Evolutionary conservation across 345 rosid genomes (phyloP), one percentile per base, ranked within the genome.

Genomic region (Ceriops zippeliana): DNA sequence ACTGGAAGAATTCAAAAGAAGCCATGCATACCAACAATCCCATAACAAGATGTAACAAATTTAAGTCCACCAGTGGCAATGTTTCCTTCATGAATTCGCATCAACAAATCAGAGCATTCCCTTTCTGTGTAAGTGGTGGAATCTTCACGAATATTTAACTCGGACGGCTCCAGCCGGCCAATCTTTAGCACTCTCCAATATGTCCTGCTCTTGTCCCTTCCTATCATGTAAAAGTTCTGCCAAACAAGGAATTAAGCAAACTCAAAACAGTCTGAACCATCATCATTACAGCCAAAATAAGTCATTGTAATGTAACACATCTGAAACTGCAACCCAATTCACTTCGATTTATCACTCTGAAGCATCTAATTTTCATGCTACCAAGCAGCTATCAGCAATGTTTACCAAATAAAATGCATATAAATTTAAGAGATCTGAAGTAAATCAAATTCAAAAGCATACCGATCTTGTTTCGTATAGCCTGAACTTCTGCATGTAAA

Each of bases 31-130:
- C 99, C 99, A 74, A 92, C 80, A 66, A 96, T 89, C 70, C 99
- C 99, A 75, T 90, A 96, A 77, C 97, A 96, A 68, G 84, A 77
- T 17, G 98, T 84, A 20, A 96, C 89, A 61, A 92, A 87, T 76
- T 85, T 89, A 17, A 96, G 84, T 47, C 99, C 99, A 30, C 99
- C 99, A 0, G 98, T 96, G 5, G 92, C 76, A 68, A 70, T 84
- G 83, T 96, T 96, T 61, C 99, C 99, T 81, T 92, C 98, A 17
- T 91, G 87, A 78, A 96, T 86, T 76, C 97, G 89, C 73, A 85
- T 86, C 52, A 96, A 79, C 74, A 96, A 69, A 66, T 92, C 97
- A 31, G 82, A 84, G 66, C 96, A 90, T 78, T 95, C 88, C 4
- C 76, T 62, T 71, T 90, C 90, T 0, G 91, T 74, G 65, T 95